These are phyloP conservation scores for Nectriaceae sp. DNA, from an alignment of 2,329 filamentous ascomycete species.

Conservation along the genomic window DNA sequence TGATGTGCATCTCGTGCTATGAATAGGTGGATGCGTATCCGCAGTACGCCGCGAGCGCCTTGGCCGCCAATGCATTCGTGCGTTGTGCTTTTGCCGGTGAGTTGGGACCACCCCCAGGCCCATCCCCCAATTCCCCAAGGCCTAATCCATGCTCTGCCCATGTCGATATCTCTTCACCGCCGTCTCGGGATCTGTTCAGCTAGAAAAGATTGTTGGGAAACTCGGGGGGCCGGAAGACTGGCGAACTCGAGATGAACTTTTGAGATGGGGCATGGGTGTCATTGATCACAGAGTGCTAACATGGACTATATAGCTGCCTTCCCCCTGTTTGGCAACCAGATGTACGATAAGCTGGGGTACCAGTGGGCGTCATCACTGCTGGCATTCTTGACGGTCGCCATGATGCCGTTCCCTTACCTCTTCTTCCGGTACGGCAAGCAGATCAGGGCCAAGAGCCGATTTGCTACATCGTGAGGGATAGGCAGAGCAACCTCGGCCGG, in stretches of 20 bases:
- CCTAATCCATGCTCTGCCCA: not conserved
- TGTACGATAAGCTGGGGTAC: constrained; percentile 70
- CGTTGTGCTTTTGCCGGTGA: constrained; percentile 73
- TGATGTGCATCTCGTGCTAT: constrained; percentile 8
- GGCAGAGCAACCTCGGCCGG: not conserved
- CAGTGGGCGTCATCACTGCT: constrained; percentile 68
- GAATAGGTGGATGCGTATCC: constrained; percentile 72
- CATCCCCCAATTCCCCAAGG: constrained; percentile 1
- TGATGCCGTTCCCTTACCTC: constrained; percentile 66
- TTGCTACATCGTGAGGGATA: constrained; percentile 37
- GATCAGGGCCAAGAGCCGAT: constrained; percentile 57
- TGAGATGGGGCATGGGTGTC: not conserved
- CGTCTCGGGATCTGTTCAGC: not conserved
- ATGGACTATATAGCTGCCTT: constrained; percentile 59
- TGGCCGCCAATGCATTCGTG: constrained; percentile 82
- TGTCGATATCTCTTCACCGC: not conserved
- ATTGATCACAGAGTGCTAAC: constrained; percentile 14
- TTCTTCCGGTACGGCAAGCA: constrained; percentile 63
- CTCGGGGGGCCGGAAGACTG: not conserved
- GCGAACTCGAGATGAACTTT: not conserved
- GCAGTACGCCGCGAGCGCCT: constrained; percentile 71
- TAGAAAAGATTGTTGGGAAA: not conserved
- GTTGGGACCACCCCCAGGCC: constrained; percentile 24
- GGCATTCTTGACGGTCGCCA: constrained; percentile 60
- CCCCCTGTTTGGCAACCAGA: constrained; percentile 72